Percentiles rank a stretch among this genome's conserved stretches.
Conservation (phyloP, 140 eudicot species). For the Flaveria floridana region DNA sequence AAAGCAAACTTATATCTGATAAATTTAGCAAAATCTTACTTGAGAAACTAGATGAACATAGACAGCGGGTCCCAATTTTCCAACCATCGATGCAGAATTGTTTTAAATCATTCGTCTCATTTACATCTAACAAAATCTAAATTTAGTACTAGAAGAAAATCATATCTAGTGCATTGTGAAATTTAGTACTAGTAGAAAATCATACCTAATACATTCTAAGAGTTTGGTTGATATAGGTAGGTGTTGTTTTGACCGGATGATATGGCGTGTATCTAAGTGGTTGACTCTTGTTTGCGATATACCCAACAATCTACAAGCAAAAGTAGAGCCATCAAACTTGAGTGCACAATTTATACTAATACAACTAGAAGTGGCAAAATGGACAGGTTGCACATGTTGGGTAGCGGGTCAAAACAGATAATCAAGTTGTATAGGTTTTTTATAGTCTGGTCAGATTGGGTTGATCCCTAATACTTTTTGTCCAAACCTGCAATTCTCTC, state of each 20-base stretch:
- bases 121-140: background rate
- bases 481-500: background rate
- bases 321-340: constrained; percentile 18
- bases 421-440: background rate
- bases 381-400: background rate
- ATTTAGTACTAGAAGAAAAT: background rate
- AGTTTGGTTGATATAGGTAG: constrained; percentile 55
- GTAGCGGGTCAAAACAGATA: background rate
- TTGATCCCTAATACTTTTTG: too few species aligned
- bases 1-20: too few species aligned
- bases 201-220: constrained; percentile 57
- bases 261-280: constrained; percentile 58
- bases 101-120: background rate
- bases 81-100: constrained; percentile 38
- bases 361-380: constrained; percentile 1
- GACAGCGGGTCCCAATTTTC: constrained; percentile 69
- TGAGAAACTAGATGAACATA: constrained; percentile 58
- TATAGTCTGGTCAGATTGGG: too few species aligned
- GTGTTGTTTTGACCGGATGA: constrained; percentile 63
- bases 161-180: constrained; percentile 53
- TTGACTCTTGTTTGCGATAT: constrained; percentile 55
- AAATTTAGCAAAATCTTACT: too few species aligned
- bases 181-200: background rate
- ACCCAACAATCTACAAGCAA: constrained; percentile 62
- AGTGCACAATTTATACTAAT: constrained; percentile 7